Evolutionary conservation across 305 asterid genomes (phyloP).

Genomic region (Solanum hybrid): DNA sequence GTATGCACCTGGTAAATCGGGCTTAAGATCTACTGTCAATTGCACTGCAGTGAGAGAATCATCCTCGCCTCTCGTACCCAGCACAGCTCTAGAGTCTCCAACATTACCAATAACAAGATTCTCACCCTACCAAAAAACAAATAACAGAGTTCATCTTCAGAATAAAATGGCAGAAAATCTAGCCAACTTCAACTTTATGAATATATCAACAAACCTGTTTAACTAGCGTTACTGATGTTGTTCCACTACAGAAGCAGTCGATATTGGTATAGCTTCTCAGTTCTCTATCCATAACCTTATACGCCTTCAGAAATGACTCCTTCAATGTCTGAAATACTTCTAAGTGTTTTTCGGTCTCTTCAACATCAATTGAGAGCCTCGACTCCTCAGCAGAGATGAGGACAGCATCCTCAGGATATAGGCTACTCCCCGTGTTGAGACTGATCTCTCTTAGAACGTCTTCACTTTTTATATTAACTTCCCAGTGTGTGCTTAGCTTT

Average conservation of each 20-base stretch:
- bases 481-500: conserved; percentile 51
- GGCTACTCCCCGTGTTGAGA: conserved; percentile 5
- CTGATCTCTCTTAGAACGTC: conserved; percentile 15
- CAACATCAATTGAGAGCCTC: conserved; percentile 39
- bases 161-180: background rate
- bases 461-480: conserved; percentile 17
- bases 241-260: conserved; percentile 82
- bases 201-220: conserved; percentile 46
- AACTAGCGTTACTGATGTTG: conserved; percentile 67
- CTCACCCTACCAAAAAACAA: conserved; percentile 11
- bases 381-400: conserved; percentile 31
- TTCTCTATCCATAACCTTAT: conserved; percentile 72
- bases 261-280: conserved; percentile 45
- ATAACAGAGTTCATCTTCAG: background rate
- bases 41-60: conserved; percentile 21
- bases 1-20: conserved; percentile 23
- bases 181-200: background rate
- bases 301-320: conserved; percentile 60
- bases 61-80: conserved; percentile 18
- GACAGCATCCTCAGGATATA: conserved; percentile 9
- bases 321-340: conserved; percentile 45
- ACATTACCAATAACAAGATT: conserved; percentile 29
- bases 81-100: conserved; percentile 31
- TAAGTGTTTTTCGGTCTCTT: conserved; percentile 36
- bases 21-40: conserved; percentile 30